phyloP scores from a whole-genome alignment of 495 filamentous ascomycete genomes.

The Penicillium dipodomyicola region DNA sequence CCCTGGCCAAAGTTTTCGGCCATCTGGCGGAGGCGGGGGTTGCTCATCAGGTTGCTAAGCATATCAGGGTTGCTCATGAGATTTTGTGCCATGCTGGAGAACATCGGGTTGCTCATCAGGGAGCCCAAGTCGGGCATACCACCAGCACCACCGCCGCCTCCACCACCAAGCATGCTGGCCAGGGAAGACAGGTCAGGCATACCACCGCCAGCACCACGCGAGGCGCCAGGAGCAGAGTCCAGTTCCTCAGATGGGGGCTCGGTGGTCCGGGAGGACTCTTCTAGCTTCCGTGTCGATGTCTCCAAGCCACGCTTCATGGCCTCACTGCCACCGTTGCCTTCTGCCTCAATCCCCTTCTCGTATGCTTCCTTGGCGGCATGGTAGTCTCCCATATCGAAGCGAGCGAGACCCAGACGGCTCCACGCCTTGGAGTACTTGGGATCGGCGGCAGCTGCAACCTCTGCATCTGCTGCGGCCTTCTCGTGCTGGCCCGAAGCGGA shows the following conservation, averaged over 20 bases:
- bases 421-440: constrained; percentile 96
- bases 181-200: constrained; percentile 77
- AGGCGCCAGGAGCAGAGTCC: constrained; percentile 46
- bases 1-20: constrained; percentile 53
- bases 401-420: constrained; percentile 84
- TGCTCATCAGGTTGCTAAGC: constrained; percentile 87
- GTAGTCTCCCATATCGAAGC: constrained; percentile 85
- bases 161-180: constrained; percentile 68
- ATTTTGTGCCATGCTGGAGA: constrained; percentile 91
- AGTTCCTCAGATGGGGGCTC: constrained; percentile 52
- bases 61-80: constrained; percentile 93
- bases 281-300: constrained; percentile 79
- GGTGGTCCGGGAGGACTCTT: constrained; percentile 58
- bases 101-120: constrained; percentile 98
- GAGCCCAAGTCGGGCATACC: constrained; percentile 81
- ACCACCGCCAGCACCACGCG: constrained; percentile 56
- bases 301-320: constrained; percentile 91
- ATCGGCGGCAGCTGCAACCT: constrained; percentile 79
- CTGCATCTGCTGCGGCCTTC: constrained; percentile 78
- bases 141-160: constrained; percentile 59
- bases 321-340: constrained; percentile 81
- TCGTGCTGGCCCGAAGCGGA: constrained; percentile 76
- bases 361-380: constrained; percentile 94
- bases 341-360: constrained; percentile 84
- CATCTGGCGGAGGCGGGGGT: constrained; percentile 85